Base-by-base conservation (phyloP, 163 green algal genomes). In the Chloromonas sp. region DNA sequence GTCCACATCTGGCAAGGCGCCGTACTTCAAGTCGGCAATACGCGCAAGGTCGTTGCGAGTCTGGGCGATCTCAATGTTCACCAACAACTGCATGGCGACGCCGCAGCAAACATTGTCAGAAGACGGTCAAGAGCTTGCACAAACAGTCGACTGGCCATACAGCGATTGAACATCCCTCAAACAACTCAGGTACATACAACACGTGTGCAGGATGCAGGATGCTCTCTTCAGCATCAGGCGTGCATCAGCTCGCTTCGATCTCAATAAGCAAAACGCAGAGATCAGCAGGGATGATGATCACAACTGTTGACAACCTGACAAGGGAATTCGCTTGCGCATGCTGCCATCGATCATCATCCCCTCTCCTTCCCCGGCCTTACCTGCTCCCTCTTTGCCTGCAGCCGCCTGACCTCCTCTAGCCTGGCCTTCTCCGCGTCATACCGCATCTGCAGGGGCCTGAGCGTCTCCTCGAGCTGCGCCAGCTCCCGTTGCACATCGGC, bases 1-100 rank as follows among this genome's bases (percentile, higher is more conserved):
- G 36, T 94, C 92, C 82, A 96, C 89, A 70, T 97, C 94, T 15
- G 88, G 86, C 85, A 97, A 88, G 14, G 92, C 93, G 36, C 93
- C 94, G 82, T 94, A 95, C 81, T 90, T 93, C 84, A 92, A 86
- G 81, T 92, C 89, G 14, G 91, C 91, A 58, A 92, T 92, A 81
- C 91, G 88, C 60, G 91, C 91, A 14, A 94, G 87, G 84, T 94
- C 89, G 80, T 86, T 82, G 60, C 90, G 89, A 81, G 90, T 82
- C 90, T 93, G 86, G 2, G 91, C 90, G 14, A 91, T 83, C 61
- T 87, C 81, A 15, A 92, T 85, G 81, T 90, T 89, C n/a, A 92
- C 84, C 70, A 93, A 84, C 84, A 97, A 89, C 85, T 95, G 92
- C 85, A 95, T 2, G n/a, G 66, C 11, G 8, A 76, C 66, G 11